Percentiles rank a stretch among this genome's conserved stretches.
Evolutionary conservation across 495 filamentous ascomycete genomes (phyloP).

Genomic region (Amphirosellinia nigrospora): DNA sequence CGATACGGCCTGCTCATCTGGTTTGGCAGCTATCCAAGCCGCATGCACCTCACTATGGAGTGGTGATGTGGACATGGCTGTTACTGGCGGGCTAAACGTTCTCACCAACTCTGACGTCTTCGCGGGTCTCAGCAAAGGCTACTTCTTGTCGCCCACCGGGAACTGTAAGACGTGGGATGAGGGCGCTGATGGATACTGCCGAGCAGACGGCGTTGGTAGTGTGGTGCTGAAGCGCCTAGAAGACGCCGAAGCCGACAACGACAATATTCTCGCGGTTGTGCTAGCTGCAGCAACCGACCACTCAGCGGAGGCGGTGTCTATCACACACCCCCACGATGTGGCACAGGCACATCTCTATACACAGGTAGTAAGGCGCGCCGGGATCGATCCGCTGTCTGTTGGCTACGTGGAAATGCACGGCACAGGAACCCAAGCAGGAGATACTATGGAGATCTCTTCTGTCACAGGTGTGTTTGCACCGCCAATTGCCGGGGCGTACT

Average conservation of each 20-base stretch:
- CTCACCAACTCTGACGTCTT: neutral
- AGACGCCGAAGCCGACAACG: conserved; percentile 54
- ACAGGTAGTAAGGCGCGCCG: conserved; percentile 59
- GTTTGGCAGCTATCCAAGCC: conserved; percentile 40
- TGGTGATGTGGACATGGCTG: conserved; percentile 67
- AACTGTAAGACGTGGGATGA: conserved; percentile 30
- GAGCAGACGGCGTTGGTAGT: conserved; percentile 51
- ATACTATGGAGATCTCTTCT: conserved; percentile 67
- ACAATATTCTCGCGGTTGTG: conserved; percentile 51
- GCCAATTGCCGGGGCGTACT: conserved; percentile 35
- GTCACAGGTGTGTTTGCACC: conserved; percentile 70
- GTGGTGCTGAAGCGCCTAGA: conserved; percentile 53
- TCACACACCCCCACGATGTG: conserved; percentile 66
- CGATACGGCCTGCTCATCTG: conserved; percentile 51
- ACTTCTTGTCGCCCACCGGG: conserved; percentile 22
- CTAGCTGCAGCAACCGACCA: conserved; percentile 48
- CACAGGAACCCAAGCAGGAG: conserved; percentile 72
- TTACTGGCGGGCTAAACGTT: conserved; percentile 40
- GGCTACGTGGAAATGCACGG: conserved; percentile 77
- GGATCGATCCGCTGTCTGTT: conserved; percentile 59
- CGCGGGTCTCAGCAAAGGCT: neutral
- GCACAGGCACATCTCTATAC: conserved; percentile 66
- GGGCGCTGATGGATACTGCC: conserved; percentile 61
- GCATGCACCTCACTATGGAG: conserved; percentile 59
- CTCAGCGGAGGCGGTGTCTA: conserved; percentile 55